Base-by-base conservation (phyloP, 352 stramenopile species). In the Globisporangium lucens region DNA sequence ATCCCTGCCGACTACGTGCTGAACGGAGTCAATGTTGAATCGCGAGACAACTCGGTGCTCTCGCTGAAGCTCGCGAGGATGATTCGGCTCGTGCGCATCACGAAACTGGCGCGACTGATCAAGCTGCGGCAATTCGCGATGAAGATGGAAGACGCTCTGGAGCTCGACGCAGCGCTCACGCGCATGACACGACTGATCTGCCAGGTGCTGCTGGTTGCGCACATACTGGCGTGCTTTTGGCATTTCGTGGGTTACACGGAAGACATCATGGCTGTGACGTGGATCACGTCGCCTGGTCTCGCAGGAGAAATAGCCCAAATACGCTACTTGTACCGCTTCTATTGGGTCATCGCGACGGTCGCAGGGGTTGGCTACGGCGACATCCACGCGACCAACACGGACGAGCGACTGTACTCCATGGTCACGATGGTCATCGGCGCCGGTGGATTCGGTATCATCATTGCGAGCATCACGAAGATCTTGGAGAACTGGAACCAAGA, bases 361-460 rank as follows among this genome's bases (percentile, higher is more conserved):
- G 89, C 87, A 3, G 89, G 85, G 0, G 87, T 96, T 4, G 89
- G 89, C 0, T 97, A 91, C 51, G 89, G 89, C 13, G 89, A 97
- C 53, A 77, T 97, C 9, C 75, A 89, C 56, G 81, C 87, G 7
- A 83, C 77, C 1, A 95, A 89, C 67, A 89, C 77, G 20, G 66
- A 76, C 2, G 89, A 97, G 63, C 72, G 84, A 27, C 20, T 90
- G 1, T 93, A 89, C 51, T 71, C 87, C 4, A 94, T 96, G 61
- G 67, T 78, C 15, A 78, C 85, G 20, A 87, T 90, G 56, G 63
- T 96, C 27, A 78, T 95, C 8, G 89, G 89, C 7, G 84, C 90
- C 2, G 83, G 74, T 10, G 89, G 85, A 7, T 95, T 90, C 47
- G 89, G 87, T 22, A 76, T 95, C 59, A 78, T 96, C 41, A 94